These are phyloP conservation scores for Colletotrichum aenigma DNA, from an alignment of 2,329 filamentous ascomycete genomes.

Conservation along the genomic window DNA sequence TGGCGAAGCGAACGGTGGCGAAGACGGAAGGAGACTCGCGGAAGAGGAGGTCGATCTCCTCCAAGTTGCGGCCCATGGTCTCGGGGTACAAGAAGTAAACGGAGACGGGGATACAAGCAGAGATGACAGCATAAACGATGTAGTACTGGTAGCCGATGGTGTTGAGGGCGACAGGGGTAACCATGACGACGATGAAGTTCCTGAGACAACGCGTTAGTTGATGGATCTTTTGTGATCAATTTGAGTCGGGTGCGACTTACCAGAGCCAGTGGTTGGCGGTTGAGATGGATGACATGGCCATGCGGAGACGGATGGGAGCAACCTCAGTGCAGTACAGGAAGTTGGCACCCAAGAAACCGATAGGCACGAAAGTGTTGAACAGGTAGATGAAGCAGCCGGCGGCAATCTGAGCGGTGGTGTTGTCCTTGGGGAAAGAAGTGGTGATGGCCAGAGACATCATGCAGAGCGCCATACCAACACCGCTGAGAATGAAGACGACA, in stretches of 20 bases:
- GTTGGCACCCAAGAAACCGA: constrained; percentile 63
- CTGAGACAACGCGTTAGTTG: neutral
- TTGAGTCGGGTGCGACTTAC: neutral
- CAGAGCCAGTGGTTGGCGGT: constrained; percentile 60
- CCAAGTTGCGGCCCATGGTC: constrained; percentile 54
- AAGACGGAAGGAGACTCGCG: constrained; percentile 40
- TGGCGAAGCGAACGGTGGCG: constrained; percentile 40
- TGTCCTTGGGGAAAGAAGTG: constrained; percentile 50
- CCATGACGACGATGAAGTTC: constrained; percentile 49
- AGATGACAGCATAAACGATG: constrained; percentile 52
- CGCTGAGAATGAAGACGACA: constrained; percentile 56
- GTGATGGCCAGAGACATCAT: constrained; percentile 59
- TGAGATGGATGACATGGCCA: constrained; percentile 60
- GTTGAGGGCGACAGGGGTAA: constrained; percentile 50
- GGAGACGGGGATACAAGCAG: constrained; percentile 45
- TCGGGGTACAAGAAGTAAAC: constrained; percentile 52
- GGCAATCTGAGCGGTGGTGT: constrained; percentile 51
- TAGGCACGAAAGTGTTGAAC: constrained; percentile 65
- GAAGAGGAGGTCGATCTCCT: constrained; percentile 50
- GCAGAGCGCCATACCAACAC: constrained; percentile 55
- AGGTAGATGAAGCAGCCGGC: constrained; percentile 62
- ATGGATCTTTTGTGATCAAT: neutral
- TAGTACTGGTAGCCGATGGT: constrained; percentile 58
- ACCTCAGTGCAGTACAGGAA: constrained; percentile 66
- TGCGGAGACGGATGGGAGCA: constrained; percentile 54